phyloP scores from a whole-genome alignment of 352 stramenopile genomes.

The Poterioochromonas sp. region DNA sequence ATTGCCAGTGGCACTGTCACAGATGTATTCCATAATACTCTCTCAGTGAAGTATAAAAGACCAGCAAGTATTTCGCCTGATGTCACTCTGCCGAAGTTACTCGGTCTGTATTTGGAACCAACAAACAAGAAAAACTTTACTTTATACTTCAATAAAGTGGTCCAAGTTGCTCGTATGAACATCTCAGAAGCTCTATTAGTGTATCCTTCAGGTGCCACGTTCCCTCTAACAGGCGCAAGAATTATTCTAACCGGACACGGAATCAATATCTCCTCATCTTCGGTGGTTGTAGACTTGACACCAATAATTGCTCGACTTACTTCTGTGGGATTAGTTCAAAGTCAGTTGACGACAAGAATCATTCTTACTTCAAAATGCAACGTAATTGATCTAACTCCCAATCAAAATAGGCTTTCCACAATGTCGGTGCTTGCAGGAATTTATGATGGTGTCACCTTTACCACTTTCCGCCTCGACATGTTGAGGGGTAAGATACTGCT shows the following conservation, averaged over 20 bases:
- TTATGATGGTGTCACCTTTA: not conserved
- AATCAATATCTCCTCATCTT: too few relatives aligned
- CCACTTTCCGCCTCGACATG: conserved; percentile 10
- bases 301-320: too few relatives aligned
- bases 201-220: not conserved
- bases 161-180: too few relatives aligned
- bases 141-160: not conserved
- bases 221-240: not conserved
- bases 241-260: too few relatives aligned
- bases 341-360: too few relatives aligned
- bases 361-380: too few relatives aligned
- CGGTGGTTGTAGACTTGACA: too few relatives aligned
- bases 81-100: not conserved
- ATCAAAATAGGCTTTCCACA: too few relatives aligned
- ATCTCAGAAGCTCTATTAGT: not conserved
- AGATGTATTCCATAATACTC: not conserved
- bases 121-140: not conserved
- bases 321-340: too few relatives aligned
- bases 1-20: not conserved
- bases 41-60: not conserved
- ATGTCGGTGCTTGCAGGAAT: too few relatives aligned
- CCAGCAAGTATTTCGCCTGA: not conserved
- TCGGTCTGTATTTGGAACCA: not conserved
- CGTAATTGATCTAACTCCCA: too few relatives aligned
- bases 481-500: not conserved